Evolutionary conservation across 495 filamentous ascomycete genomes (phyloP).

Genomic region (Beverwykella pulmonaria): DNA sequence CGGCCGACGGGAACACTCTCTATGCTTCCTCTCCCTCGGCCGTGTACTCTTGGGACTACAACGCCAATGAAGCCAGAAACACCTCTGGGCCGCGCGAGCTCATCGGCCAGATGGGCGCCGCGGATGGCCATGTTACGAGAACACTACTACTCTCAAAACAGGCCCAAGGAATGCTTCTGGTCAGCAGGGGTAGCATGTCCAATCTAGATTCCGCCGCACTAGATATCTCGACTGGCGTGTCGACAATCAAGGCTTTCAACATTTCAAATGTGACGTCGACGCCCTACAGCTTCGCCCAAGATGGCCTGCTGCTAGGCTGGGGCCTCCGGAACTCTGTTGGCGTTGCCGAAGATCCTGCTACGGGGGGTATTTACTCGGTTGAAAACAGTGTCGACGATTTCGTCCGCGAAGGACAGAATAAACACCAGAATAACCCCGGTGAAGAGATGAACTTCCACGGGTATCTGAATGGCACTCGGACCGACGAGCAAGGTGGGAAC

Average conservation of each 20-base stretch:
- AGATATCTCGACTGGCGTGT: conserved; percentile 55
- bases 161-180: conserved; percentile 56
- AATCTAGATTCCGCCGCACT: conserved; percentile 61
- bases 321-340: conserved; percentile 75
- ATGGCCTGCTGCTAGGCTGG: conserved; percentile 67
- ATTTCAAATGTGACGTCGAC: conserved; percentile 50
- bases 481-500: conserved; percentile 52
- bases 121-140: conserved; percentile 61
- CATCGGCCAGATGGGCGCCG: conserved; percentile 60
- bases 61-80: conserved; percentile 50
- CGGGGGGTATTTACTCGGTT: conserved; percentile 60
- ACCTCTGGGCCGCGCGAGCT: conserved; percentile 50
- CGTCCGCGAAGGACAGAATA: conserved; percentile 57
- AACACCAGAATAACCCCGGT: conserved; percentile 71
- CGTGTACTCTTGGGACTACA: conserved; percentile 66
- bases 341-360: conserved; percentile 59
- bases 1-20: conserved; percentile 61
- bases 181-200: conserved; percentile 63
- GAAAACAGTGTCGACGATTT: conserved; percentile 74
- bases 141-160: conserved; percentile 61
- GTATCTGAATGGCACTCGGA: conserved; percentile 53
- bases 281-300: conserved; percentile 49
- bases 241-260: conserved; percentile 68
- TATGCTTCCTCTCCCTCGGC: conserved; percentile 62
- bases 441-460: conserved; percentile 77